Evolutionary conservation across 2,329 filamentous ascomycete species (phyloP).

Genomic region (Didymella lethalis): DNA sequence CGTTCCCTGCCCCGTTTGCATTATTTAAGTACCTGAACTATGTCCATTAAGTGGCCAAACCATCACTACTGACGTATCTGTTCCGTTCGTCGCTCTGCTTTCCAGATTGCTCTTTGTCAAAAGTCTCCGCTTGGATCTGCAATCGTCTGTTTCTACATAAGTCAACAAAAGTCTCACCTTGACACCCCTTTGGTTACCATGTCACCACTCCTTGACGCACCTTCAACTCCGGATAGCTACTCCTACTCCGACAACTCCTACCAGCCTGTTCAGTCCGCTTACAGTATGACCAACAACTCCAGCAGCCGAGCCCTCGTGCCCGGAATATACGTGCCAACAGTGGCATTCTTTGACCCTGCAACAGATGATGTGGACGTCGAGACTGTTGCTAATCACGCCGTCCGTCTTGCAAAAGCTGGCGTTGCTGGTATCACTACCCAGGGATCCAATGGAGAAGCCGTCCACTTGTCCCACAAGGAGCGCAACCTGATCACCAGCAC

Average conservation of each 20-base stretch:
- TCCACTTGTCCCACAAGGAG: constrained; percentile 76
- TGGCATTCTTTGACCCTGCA: constrained; percentile 54
- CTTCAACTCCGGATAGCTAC: constrained; percentile 47
- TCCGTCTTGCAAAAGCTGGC: constrained; percentile 75
- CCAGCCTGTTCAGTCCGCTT: constrained; percentile 47
- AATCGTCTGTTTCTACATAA: constrained; percentile 42
- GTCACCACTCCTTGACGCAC: constrained; percentile 52
- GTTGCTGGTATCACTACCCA: constrained; percentile 78
- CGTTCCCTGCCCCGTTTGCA: constrained; percentile 36
- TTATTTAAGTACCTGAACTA: constrained; percentile 50
- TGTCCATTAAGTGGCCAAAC: constrained; percentile 39
- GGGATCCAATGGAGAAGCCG: constrained; percentile 83
- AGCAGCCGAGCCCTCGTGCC: constrained; percentile 50
- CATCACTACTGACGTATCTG: constrained; percentile 46
- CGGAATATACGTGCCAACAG: constrained; percentile 56
- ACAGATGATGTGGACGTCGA: constrained; percentile 54
- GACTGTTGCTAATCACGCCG: constrained; percentile 58
- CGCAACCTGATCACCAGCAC: constrained; percentile 72
- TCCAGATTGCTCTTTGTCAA: constrained; percentile 43
- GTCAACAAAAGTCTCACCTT: constrained; percentile 23
- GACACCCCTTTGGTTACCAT: constrained; percentile 33
- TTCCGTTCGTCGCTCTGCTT: constrained; percentile 39
- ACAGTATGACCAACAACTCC: constrained; percentile 49
- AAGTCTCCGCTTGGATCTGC: constrained; percentile 35
- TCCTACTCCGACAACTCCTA: constrained; percentile 39